phyloP scores from a whole-genome alignment of 108 stramenopile species.

The Stephanodiscus minutulus region DNA sequence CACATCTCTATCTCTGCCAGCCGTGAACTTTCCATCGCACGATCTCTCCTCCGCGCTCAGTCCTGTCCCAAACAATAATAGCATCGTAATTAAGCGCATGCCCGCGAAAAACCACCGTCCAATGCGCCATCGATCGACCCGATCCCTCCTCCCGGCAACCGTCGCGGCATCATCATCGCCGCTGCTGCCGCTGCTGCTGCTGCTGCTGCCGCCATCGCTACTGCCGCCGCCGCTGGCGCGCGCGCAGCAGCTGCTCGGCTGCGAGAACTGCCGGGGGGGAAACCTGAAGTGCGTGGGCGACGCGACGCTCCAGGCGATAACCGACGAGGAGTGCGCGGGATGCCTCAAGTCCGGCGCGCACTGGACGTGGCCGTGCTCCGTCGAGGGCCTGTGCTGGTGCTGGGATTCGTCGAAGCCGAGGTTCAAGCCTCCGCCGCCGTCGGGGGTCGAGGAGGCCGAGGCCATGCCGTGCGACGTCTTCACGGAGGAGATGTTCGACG shows the following conservation, averaged over 20 bases:
- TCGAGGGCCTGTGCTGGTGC: slow-evolving; percentile 46
- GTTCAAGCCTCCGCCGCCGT: slow-evolving; percentile 33
- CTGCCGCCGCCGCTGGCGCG: background rate
- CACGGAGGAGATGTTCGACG: slow-evolving; percentile 40
- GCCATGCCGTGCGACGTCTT: slow-evolving; percentile 45
- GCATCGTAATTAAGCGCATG: too few species aligned
- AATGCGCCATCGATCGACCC: background rate
- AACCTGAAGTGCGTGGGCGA: slow-evolving; percentile 41
- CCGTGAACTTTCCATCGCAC: too few species aligned
- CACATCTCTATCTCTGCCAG: too few species aligned
- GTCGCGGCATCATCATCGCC: too few species aligned
- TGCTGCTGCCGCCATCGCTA: background rate
- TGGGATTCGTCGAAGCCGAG: slow-evolving; percentile 45
- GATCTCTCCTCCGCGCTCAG: too few species aligned
- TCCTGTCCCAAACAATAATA: too few species aligned
- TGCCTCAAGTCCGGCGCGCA: slow-evolving; percentile 34
- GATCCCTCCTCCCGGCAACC: background rate
- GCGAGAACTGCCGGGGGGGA: slow-evolving; percentile 35
- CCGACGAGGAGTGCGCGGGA: slow-evolving; percentile 31
- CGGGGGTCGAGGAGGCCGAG: slow-evolving; percentile 24
- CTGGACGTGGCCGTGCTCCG: slow-evolving; percentile 45
- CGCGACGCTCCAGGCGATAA: slow-evolving; percentile 29
- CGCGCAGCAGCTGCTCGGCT: slow-evolving; percentile 24
- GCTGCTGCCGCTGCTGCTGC: background rate
- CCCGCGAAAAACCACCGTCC: background rate